Evolutionary conservation across 495 filamentous ascomycete species (phyloP).

Genomic region (Tuber aestivum): DNA sequence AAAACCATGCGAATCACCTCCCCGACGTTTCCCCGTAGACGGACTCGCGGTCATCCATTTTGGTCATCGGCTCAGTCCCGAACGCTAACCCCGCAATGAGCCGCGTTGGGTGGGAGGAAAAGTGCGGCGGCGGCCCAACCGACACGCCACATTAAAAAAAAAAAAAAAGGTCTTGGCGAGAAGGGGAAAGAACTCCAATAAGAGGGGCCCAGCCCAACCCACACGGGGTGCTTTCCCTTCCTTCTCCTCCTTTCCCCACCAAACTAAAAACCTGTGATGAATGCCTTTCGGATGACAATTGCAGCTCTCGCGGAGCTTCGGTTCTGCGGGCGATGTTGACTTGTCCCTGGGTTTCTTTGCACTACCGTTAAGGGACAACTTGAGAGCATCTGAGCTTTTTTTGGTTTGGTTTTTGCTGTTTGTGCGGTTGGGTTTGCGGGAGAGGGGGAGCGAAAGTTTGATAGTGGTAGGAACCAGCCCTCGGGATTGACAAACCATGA

Average conservation of each 20-base stretch:
- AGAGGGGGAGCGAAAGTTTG: neutral
- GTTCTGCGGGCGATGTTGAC: conserved; percentile 47
- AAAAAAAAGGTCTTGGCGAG: neutral
- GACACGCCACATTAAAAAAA: neutral
- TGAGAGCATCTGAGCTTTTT: conserved; percentile 56
- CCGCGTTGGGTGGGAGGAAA: neutral
- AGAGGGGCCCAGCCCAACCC: conserved; percentile 5
- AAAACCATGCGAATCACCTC: neutral
- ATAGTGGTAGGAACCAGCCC: neutral
- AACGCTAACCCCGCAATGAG: neutral
- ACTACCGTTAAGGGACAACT: conserved; percentile 56
- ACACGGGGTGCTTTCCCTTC: conserved; percentile 15
- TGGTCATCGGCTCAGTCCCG: neutral
- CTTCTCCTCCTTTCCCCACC: conserved; percentile 46
- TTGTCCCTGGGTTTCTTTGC: conserved; percentile 53
- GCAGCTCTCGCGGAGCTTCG: conserved; percentile 38
- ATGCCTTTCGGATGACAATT: conserved; percentile 46
- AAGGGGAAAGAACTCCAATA: neutral
- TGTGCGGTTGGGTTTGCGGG: neutral
- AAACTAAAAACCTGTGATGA: conserved; percentile 60
- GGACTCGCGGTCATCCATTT: neutral
- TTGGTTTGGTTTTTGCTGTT: conserved; percentile 15
- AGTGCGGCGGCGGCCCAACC: neutral
- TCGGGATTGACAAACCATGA: neutral
- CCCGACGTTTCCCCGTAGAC: neutral